phyloP scores from a whole-genome alignment of 257 asterid genomes.

The Solanum clarkiae region DNA sequence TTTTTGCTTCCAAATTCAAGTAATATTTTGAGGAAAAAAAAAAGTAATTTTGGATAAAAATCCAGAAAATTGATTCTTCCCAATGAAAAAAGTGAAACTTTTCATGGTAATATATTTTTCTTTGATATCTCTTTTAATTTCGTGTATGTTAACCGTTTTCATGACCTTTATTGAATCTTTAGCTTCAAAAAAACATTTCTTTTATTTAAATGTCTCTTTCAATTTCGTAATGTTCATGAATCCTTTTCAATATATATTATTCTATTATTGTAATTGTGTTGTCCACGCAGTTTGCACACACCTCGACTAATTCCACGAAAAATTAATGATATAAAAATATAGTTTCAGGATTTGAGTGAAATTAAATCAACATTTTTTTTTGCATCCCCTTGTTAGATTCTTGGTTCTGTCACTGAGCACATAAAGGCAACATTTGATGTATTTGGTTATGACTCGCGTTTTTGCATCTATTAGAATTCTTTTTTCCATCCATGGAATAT shows the following conservation, averaged over 20 bases:
- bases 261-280: not conserved
- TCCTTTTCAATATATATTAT: not conserved
- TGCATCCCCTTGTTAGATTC: not conserved
- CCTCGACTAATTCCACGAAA: not conserved
- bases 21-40: not conserved
- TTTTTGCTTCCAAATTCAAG: not conserved
- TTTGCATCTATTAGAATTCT: not conserved
- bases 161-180: not conserved
- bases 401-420: not conserved
- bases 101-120: not conserved
- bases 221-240: not conserved
- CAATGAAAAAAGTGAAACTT: not conserved
- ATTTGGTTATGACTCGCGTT: not conserved
- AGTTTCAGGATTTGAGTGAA: not conserved
- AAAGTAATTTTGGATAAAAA: not conserved
- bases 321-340: not conserved
- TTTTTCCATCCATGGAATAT: not conserved
- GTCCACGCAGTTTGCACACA: fast-evolving
- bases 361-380: not conserved
- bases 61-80: not conserved
- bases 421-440: not conserved
- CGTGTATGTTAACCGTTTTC: not conserved
- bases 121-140: not conserved
- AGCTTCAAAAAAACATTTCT: not conserved
- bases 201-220: not conserved